These are phyloP conservation scores for Elsinoe arachidis DNA, from an alignment of 2,329 filamentous ascomycete genomes.

Conservation along the genomic window DNA sequence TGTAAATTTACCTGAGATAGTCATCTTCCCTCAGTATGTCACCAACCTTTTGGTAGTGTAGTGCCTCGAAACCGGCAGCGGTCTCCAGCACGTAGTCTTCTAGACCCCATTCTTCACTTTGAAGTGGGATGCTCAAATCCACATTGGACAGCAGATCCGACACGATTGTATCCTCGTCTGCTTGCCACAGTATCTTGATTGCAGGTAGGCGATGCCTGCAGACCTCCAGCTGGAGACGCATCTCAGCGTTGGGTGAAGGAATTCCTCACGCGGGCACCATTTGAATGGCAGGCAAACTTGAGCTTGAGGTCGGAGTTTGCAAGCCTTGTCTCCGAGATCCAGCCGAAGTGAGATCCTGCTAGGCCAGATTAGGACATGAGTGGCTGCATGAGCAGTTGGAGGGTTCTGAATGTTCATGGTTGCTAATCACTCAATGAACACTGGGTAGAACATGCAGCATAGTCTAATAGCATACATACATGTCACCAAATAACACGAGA, in stretches of 20 bases:
- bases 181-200: conserved; percentile 62
- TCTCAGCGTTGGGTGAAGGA: conserved; percentile 21
- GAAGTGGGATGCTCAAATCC: conserved; percentile 72
- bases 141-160: conserved; percentile 68
- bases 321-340: background rate
- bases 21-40: conserved; percentile 73
- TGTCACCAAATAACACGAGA: too few species aligned
- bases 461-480: too few species aligned
- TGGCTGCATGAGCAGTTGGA: background rate
- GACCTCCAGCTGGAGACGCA: conserved; percentile 67
- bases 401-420: background rate
- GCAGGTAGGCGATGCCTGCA: conserved; percentile 66
- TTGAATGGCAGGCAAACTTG: background rate
- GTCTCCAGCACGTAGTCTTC: conserved; percentile 87
- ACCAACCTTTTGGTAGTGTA: conserved; percentile 71
- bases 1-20: conserved; percentile 59
- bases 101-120: conserved; percentile 71
- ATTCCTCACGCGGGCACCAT: background rate
- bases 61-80: conserved; percentile 62
- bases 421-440: too few species aligned
- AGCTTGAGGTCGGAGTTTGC: background rate
- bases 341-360: background rate
- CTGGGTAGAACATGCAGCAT: too few species aligned
- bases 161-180: conserved; percentile 51
- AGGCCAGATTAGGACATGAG: background rate